Conservation (phyloP, 2,329 filamentous ascomycete genomes). For the Didymellaceae sp. region DNA sequence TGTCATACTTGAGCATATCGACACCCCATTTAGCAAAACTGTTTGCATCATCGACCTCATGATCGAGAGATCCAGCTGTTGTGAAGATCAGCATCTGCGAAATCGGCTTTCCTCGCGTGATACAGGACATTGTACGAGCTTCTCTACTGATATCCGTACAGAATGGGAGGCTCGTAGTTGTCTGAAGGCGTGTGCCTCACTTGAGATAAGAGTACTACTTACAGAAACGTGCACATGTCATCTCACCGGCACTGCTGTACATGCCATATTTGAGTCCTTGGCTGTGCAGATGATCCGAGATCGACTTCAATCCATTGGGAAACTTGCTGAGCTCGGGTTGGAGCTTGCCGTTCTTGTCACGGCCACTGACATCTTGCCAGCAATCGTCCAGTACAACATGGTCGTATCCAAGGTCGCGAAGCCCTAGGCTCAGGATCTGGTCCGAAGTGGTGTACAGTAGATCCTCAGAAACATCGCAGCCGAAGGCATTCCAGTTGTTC, state of each 20-base stretch:
- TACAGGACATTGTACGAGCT: no score
- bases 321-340: constrained; percentile 61
- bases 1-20: constrained; percentile 49
- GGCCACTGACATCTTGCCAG: constrained; percentile 56
- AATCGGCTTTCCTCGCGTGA: no score
- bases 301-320: constrained; percentile 63
- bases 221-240: constrained; percentile 64
- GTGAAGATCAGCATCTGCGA: background rate
- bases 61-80: constrained; percentile 34
- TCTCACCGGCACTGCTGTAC: constrained; percentile 62
- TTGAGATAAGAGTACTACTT: background rate
- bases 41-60: constrained; percentile 35
- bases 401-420: constrained; percentile 39
- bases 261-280: constrained; percentile 67
- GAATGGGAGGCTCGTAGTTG: no score
- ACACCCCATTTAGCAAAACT: constrained; percentile 42
- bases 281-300: constrained; percentile 51
- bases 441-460: constrained; percentile 35
- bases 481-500: constrained; percentile 38
- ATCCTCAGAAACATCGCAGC: constrained; percentile 37
- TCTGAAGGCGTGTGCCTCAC: no score
- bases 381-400: constrained; percentile 70
- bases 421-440: constrained; percentile 31
- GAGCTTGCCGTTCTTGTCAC: constrained; percentile 51
- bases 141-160: no score